These are phyloP conservation scores for Astrothelium macrocarpum DNA, from an alignment of 495 filamentous ascomycete genomes.

Conservation along the genomic window DNA sequence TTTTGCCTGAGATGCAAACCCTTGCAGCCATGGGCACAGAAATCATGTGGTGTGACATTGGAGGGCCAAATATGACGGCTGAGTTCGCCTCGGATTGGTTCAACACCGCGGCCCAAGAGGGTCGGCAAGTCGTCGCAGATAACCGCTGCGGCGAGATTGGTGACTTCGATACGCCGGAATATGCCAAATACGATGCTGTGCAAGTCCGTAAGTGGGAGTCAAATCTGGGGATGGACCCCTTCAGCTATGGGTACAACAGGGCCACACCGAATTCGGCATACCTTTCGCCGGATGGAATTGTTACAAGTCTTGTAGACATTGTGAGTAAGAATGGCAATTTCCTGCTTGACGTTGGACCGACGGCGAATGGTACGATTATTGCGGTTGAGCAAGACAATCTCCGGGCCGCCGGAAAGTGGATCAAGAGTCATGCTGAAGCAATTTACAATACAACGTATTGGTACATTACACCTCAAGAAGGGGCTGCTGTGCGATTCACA, in stretches of 20 bases:
- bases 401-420: slow-evolving; percentile 42
- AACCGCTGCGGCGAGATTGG: slow-evolving; percentile 43
- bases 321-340: slow-evolving; percentile 50
- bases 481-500: slow-evolving; percentile 41
- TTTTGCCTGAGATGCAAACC: slow-evolving; percentile 43
- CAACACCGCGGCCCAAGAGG: slow-evolving; percentile 30
- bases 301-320: slow-evolving; percentile 42
- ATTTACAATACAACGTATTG: slow-evolving; percentile 50
- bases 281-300: slow-evolving; percentile 41
- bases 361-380: slow-evolving; percentile 44
- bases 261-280: slow-evolving; percentile 40
- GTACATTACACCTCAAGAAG: slow-evolving; percentile 43
- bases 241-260: slow-evolving; percentile 46
- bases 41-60: slow-evolving; percentile 51
- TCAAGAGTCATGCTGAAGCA: slow-evolving; percentile 41
- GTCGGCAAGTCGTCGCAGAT: slow-evolving; percentile 43
- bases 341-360: slow-evolving; percentile 45
- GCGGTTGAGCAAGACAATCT: slow-evolving; percentile 39
- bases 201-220: slow-evolving; percentile 47
- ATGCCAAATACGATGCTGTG: slow-evolving; percentile 38
- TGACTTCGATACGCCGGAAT: slow-evolving; percentile 35
- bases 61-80: slow-evolving; percentile 41
- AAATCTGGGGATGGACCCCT: slow-evolving; percentile 48
- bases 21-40: slow-evolving; percentile 42
- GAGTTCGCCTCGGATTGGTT: slow-evolving; percentile 42